Evolutionary conservation across 1,284 basidiomycete species (phyloP).

Genomic region (Rhizopogon parksii): DNA sequence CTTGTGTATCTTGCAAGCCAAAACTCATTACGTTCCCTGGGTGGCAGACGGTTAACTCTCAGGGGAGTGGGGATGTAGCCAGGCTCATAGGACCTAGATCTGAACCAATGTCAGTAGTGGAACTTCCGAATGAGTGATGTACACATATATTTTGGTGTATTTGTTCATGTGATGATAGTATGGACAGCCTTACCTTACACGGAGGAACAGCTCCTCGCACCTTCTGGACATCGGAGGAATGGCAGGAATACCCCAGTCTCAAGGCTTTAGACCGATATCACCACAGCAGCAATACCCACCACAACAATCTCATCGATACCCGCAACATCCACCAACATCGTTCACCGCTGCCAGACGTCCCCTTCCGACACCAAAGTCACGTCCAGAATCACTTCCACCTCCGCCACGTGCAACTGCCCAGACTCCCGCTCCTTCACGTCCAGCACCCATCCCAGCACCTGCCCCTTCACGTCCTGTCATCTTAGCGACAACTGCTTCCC

Average conservation of each 20-base stretch:
- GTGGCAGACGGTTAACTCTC: no score
- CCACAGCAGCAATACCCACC: not conserved
- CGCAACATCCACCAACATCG: constrained; percentile 4
- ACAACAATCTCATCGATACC: not conserved
- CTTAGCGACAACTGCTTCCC: constrained; percentile 16
- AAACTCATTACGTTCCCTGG: no score
- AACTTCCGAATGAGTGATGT: no score
- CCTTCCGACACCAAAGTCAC: constrained; percentile 24
- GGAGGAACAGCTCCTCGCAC: not conserved
- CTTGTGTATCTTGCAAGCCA: no score
- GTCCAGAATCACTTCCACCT: constrained; percentile 27
- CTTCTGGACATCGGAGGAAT: no score
- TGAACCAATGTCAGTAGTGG: no score
- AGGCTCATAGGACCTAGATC: no score
- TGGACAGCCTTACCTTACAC: constrained; percentile 1
- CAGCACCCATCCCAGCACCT: constrained; percentile 20
- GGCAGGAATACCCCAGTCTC: not conserved
- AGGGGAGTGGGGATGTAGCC: no score
- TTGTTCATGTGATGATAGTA: not conserved
- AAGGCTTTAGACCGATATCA: constrained; percentile 3
- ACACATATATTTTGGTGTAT: not conserved
- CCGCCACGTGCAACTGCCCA: constrained; percentile 16
- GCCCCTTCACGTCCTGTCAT: constrained; percentile 27
- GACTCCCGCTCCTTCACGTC: constrained; percentile 2
- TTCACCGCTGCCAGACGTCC: constrained; percentile 15